phyloP scores from a whole-genome alignment of 2,329 filamentous ascomycete species.

The Pseudogymnoascus sp. region DNA sequence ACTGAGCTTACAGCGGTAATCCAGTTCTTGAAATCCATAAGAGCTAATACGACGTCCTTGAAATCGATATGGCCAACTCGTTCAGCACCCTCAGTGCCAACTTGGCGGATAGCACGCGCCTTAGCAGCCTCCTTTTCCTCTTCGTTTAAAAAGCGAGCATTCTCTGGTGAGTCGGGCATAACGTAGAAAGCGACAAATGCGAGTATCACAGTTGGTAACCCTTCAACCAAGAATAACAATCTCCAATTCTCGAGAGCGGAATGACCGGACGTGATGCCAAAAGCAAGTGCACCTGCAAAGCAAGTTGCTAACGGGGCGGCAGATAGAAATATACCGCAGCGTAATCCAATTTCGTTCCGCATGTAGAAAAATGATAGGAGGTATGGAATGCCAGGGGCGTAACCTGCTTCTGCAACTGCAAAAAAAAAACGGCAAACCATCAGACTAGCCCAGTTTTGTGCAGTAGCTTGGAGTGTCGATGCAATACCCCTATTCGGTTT shows the following conservation, averaged over 20 bases:
- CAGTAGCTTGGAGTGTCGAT: constrained; percentile 28
- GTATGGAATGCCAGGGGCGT: constrained; percentile 34
- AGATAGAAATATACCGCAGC: constrained; percentile 62
- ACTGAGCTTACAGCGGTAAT: constrained; percentile 33
- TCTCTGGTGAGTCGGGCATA: constrained; percentile 44
- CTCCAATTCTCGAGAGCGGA: constrained; percentile 53
- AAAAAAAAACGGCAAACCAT: constrained; percentile 35
- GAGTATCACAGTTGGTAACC: constrained; percentile 48
- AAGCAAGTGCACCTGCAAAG: constrained; percentile 60
- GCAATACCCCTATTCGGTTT: constrained; percentile 15
- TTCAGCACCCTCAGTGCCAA: constrained; percentile 40
- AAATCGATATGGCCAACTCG: constrained; percentile 39
- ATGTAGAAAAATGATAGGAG: constrained; percentile 41
- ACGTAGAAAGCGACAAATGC: constrained; percentile 47
- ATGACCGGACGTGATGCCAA: constrained; percentile 57
- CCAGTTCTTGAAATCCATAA: constrained; percentile 42
- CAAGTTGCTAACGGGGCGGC: constrained; percentile 58
- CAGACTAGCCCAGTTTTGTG: constrained; percentile 30
- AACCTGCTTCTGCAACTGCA: constrained; percentile 38
- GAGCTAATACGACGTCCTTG: constrained; percentile 38
- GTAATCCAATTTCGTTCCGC: constrained; percentile 55
- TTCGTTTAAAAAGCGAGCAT: constrained; percentile 40
- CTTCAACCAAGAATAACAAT: constrained; percentile 57
- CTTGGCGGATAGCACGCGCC: constrained; percentile 43
- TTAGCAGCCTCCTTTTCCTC: constrained; percentile 41